Percentiles rank a stretch among this genome's conserved stretches.
Evolutionary conservation across 2,329 filamentous ascomycete species (phyloP).

Genomic region (Botryotinia narcissicola): DNA sequence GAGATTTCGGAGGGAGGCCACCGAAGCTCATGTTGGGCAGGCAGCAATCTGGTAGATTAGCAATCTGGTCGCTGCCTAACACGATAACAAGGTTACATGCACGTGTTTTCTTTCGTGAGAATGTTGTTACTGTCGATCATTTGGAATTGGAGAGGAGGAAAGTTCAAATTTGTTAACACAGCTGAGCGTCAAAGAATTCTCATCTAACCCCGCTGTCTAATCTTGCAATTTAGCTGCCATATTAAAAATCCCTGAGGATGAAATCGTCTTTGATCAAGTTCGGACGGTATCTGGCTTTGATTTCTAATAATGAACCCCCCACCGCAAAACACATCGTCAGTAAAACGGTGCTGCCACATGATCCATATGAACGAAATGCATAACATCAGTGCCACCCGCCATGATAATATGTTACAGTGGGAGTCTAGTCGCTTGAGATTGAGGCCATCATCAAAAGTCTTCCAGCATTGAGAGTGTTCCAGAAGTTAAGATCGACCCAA

Average conservation of each 20-base stretch:
- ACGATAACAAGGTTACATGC: neutral
- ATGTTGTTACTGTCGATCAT: neutral
- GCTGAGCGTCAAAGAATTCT: neutral
- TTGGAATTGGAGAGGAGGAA: neutral
- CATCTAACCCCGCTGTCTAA: neutral
- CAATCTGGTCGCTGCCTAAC: neutral
- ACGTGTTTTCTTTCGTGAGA: neutral
- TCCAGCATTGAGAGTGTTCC: neutral
- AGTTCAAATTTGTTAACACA: neutral
- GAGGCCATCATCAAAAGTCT: neutral
- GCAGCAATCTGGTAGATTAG: neutral
- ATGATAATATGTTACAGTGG: neutral
- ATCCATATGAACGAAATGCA: neutral
- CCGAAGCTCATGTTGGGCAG: neutral
- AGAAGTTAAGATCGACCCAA: neutral
- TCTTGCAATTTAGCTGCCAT: neutral
- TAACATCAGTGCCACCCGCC: neutral
- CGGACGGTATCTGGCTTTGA: neutral
- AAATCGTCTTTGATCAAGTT: neutral
- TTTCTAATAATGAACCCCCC: too few relatives aligned
- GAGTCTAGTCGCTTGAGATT: neutral
- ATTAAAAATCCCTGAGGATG: neutral
- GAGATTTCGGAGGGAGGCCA: neutral
- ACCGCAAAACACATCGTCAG: neutral
- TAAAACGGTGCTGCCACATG: neutral